These are phyloP conservation scores for Allium fistulosum DNA, from an alignment of 106 monocot genomes.

Conservation along the genomic window DNA sequence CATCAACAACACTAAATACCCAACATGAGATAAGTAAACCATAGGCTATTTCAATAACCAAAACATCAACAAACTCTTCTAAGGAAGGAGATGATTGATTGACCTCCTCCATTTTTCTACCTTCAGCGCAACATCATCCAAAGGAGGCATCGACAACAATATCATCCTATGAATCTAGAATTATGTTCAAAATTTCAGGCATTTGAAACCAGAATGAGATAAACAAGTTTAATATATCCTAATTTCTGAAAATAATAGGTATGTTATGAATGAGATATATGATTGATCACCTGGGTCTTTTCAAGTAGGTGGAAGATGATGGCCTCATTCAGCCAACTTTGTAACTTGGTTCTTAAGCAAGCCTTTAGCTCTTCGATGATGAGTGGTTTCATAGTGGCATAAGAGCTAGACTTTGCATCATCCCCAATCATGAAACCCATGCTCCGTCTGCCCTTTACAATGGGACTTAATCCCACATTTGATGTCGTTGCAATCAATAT, in stretches of 20 bases:
- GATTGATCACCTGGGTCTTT: constrained; percentile 64
- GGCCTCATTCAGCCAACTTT: constrained; percentile 71
- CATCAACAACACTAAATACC: no score
- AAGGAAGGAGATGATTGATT: no score
- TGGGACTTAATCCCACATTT: constrained; percentile 28
- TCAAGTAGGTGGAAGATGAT: constrained; percentile 48
- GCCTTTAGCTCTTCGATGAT: constrained; percentile 92
- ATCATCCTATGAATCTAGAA: not conserved
- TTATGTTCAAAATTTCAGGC: constrained; percentile 77
- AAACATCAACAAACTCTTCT: no score
- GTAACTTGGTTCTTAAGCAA: constrained; percentile 77
- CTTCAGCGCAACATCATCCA: no score
- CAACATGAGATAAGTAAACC: no score
- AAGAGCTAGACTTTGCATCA: constrained; percentile 43
- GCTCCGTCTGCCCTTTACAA: constrained; percentile 23
- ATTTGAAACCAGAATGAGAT: constrained; percentile 39
- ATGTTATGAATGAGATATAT: not conserved
- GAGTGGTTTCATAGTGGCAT: constrained; percentile 70
- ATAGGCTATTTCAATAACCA: no score
- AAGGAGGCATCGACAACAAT: no score
- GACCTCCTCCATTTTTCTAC: no score
- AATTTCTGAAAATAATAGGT: not conserved
- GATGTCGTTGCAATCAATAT: constrained; percentile 78
- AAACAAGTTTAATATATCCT: not conserved
- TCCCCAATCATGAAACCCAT: constrained; percentile 58